Evolutionary conservation across 768 basidiomycete genomes (phyloP), one percentile per base, ranked within the genome.

Genomic region (Mycena olivaceomarginata): DNA sequence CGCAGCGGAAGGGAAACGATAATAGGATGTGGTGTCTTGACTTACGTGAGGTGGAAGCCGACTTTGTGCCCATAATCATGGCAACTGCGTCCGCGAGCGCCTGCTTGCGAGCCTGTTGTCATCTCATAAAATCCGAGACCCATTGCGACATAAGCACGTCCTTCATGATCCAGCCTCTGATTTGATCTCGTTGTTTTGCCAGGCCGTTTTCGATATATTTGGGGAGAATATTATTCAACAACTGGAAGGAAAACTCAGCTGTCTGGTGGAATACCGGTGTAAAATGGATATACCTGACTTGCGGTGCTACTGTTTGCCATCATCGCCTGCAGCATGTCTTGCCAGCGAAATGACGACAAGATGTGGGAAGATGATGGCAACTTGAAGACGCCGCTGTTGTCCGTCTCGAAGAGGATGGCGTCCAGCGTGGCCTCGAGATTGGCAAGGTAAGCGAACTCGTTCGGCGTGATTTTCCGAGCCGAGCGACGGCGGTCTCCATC

Each of bases 171-270:
- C 68, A 84, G 10, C 70, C 43, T n/a, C 83, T 77, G 59, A 84
- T 84, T 65, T 82, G 77, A 51, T 77, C 73, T 56, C 82, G 83
- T 41, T 83, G 82, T 43, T 81, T 59, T 5, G 70, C 53, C 18
- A 84, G 76, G 22, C 67, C 67, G 59, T 73, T 48, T 67, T 75
- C 53, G 43, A 64, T 62, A 41, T 79, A 80, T 40, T 65, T 77
- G 16, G 83, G 83, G 37, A 84, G 78, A 0, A 84, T 74, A 40
- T 84, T 84, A 74, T 84, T 83, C 13, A 84, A 68, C 25, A 79
- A 51, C 68, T 84, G 79, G 10, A 63, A 25, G 16, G 13, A 20
- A 37, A 63, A 64, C 8, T 70, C 25, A 39, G 64, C 18, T 16
- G 12, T 25, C 25, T 1, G 25, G 20, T 46, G 13, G 31, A 13